Evolutionary conservation across 495 filamentous ascomycete species (phyloP), one percentile per base, ranked within the genome.

Genomic region (Aspergillus baeticus): DNA sequence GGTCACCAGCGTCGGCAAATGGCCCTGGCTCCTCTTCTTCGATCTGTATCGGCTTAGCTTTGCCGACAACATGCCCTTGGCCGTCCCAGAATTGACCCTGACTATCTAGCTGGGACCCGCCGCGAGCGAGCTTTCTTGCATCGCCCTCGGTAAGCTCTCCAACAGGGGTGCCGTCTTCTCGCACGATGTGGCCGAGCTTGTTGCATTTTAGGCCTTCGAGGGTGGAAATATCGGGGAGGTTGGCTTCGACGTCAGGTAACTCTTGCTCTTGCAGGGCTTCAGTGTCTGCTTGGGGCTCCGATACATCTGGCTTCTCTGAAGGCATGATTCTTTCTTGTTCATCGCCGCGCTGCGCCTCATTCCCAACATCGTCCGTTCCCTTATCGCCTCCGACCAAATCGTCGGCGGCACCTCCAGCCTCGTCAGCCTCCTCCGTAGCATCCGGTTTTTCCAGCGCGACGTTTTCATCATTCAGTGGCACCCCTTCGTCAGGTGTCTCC

Each of bases 1-100:
- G 70, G 36, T 78, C 77, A 45, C 85, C 80, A 10, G 81, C 74
- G 31, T 78, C 79, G 46, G 83, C 80, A 56, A 84, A 86, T 4
- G 74, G 71, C 6, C 74, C 68, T 51, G 75, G 73, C 39, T 79
- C 74, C 1, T 70, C 51, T 0, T 79, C 76, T 36, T 81, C 77
- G 21, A 85, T 80, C 10, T 81, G 71, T 0, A 78, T 50, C 6
- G 75, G 72, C 36, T 73, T 67, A 11, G 78, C 79, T 21, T 74
- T 78, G 34, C 79, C 81, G 26, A 82, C 73, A n/a, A 77, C 61
- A 5, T 77, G 69, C 6, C 81, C 81, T 29, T 75, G 71, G 21
- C 72, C 69, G 54, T 82, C 74, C 51, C 78, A 69, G 48, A 83
- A 78, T 43, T 81, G 78, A 17, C 81, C 81, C 59, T 83, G 74